Base-by-base conservation (phyloP, 306 rosid species). In the Pueraria montana region DNA sequence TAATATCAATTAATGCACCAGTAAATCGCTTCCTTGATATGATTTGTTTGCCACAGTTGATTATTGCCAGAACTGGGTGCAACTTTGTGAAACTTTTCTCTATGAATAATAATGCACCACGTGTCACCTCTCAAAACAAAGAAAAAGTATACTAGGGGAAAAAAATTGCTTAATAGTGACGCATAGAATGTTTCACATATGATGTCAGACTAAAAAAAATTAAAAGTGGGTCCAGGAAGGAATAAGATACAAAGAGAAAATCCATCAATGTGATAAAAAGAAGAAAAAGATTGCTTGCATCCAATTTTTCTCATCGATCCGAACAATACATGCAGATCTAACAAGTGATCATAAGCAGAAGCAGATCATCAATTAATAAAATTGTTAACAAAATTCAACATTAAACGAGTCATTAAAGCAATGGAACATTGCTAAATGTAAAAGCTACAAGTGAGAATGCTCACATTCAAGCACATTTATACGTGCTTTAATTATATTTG, bases 171-270 rank as follows among this genome's bases (percentile, higher is more conserved):
- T 89, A 86, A 56, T 56, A 75, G 59, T 38, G 86, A 89, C 89
- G 91, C 91, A 85, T 82, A 66, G 87, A 83, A 87, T 87, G 90
- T 89, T 87, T 58, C 70, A 53, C 34, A 27, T 24, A 50, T 27
- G 72, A 78, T 80, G 87, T 84, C 72, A 76, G 68, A 64, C 72
- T 53, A 66, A 80, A 83, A 34, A 66, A 49, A 27, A 32, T 23
- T 14, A 74, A 36, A 77, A 72, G 78, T 82, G 79, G 84, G 79
- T 17, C 83, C 83, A 58, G 13, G 53, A 70, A 52, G 78, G 53
- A 71, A 61, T 79, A 79, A 65, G 72, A 78, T 59, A 68, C 72
- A 85, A 63, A 66, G 81, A 80, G 58, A 65, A 76, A 80, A 79
- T 73, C 66, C 71, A 49, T 48, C 61, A 82, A 58, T 65, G 78